Evolutionary conservation across 2,329 filamentous ascomycete genomes (phyloP).

Genomic region (Penicillium sp.): DNA sequence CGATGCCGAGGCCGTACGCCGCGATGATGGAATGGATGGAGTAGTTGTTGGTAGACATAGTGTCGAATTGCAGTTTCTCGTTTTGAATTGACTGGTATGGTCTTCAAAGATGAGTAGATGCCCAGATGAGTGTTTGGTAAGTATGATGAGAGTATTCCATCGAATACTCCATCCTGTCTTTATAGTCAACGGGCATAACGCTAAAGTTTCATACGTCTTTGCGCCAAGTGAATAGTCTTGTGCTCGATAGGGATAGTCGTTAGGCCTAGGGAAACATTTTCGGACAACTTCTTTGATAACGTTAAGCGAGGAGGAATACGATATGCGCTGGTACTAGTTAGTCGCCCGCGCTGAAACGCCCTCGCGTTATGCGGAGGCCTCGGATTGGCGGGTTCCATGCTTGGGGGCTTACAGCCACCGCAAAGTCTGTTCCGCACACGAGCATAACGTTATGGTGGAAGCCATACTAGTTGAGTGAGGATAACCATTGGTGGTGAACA

Average conservation of each 20-base stretch:
- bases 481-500: neutral
- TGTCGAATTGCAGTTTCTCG: neutral
- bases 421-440: neutral
- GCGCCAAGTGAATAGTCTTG: neutral
- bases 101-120: neutral
- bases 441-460: conserved; percentile 12
- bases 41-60: conserved; percentile 28
- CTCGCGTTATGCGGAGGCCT: neutral
- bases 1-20: conserved; percentile 34
- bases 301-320: neutral
- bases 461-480: neutral
- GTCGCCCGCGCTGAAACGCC: neutral
- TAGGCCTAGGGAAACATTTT: neutral
- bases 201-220: neutral
- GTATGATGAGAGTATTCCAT: neutral
- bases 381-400: neutral
- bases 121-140: neutral
- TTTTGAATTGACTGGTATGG: neutral
- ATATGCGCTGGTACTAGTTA: neutral
- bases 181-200: neutral
- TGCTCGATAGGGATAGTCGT: neutral
- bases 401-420: neutral
- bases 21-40: conserved; percentile 35
- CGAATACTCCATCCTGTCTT: neutral
- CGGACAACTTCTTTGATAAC: neutral